Base-by-base conservation (phyloP, 441 rosid species). In the Croton laevigatus region DNA sequence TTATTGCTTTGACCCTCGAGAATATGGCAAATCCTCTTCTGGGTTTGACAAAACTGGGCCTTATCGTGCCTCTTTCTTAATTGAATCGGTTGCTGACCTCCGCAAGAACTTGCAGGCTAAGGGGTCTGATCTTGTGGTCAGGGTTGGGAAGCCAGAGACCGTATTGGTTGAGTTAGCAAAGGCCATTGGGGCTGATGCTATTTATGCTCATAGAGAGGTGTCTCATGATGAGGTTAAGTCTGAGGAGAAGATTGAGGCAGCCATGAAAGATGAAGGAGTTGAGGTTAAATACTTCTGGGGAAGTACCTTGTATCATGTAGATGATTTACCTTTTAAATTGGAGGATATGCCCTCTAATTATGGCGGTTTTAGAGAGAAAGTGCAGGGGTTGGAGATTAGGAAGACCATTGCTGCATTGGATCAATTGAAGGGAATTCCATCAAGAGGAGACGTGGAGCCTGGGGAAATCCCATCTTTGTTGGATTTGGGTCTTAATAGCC, bases 241-340 rank as follows among this genome's bases (percentile, higher is more conserved):
- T 7, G 99, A 96, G 85, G 93, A 81, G 73, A 87, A 81, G 87
- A 90, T 96, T 70, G 97, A 90, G 70, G 72, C 75, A 0, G 95
- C 90, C 0, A 82, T 93, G 95, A 91, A 93, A 76, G 99, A 91
- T 42, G 98, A 93, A 71, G 97, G 95, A 4, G 76, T 91, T 54
- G 95, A 95, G 61, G 83, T 95, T 8, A 93, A 91, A 75, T 88
- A 86, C 83, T 89, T 84, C 52, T 95, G 99, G 99, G 99, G 99
- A 40, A 88, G 97, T 73, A 93, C 99, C 51, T 65, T 95, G 81
- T 87, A 89, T 66, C 99, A 95, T 72, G 72, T 86, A 59, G 98
- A 95, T 74, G 99, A 95, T 82, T 86, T 95, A 77, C 98, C 98
- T 0, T 95, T 93, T 72, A 86, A 85, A 75, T 76, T 87, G 80